These are phyloP conservation scores for Obba rivulosa DNA, from an alignment of 768 basidiomycete species.

Conservation along the genomic window DNA sequence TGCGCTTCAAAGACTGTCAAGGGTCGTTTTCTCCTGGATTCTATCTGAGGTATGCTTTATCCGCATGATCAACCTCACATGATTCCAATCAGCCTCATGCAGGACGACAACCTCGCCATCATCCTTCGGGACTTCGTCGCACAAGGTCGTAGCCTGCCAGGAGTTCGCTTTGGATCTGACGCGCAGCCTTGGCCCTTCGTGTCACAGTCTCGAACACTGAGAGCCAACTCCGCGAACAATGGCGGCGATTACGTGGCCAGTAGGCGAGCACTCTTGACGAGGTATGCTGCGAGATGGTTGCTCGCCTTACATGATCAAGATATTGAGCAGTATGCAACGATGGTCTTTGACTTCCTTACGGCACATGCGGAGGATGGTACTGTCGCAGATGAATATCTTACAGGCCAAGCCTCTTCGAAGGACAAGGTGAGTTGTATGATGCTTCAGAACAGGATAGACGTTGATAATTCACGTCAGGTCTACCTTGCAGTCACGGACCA, in stretches of 20 bases:
- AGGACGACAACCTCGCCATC: conserved; percentile 65
- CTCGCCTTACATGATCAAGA: conserved; percentile 62
- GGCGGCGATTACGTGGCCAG: conserved; percentile 68
- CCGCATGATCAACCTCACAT: background rate
- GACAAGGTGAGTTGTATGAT: background rate
- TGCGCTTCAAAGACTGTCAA: conserved; percentile 55
- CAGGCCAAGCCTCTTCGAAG: background rate
- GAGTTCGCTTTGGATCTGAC: conserved; percentile 46
- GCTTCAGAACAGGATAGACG: background rate
- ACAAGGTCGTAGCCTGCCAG: conserved; percentile 52
- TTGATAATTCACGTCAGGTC: conserved; percentile 1
- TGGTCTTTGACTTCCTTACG: conserved; percentile 48
- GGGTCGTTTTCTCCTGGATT: conserved; percentile 62
- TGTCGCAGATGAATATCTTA: conserved; percentile 9
- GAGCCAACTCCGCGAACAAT: conserved; percentile 42
- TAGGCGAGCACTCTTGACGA: conserved; percentile 45
- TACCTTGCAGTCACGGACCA: conserved; percentile 15
- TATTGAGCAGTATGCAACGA: conserved; percentile 41
- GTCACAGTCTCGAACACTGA: conserved; percentile 25
- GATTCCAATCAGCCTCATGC: background rate
- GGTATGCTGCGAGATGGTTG: conserved; percentile 66
- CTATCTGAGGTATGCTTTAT: conserved; percentile 53
- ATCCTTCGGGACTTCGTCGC: conserved; percentile 68
- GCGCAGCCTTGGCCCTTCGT: conserved; percentile 50
- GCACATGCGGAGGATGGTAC: conserved; percentile 37